Evolutionary conservation across 495 filamentous ascomycete genomes (phyloP).

Genomic region (Tuber calosporum): DNA sequence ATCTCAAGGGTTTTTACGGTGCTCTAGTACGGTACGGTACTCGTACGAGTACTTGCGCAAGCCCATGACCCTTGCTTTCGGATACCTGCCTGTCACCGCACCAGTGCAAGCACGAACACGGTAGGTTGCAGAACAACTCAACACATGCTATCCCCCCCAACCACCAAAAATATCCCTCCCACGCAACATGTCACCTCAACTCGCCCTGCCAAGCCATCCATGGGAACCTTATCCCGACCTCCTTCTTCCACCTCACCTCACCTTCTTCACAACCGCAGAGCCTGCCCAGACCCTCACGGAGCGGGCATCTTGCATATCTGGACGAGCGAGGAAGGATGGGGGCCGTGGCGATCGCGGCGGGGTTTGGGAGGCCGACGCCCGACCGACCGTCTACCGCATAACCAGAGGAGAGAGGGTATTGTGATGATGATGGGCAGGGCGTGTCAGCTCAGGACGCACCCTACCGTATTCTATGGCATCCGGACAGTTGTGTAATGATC

Average conservation of each 20-base stretch:
- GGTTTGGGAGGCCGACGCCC: neutral
- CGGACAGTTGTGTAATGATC: neutral
- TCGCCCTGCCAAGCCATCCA: neutral
- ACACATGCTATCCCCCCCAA: too few species aligned
- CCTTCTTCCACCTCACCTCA: neutral
- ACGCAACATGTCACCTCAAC: neutral
- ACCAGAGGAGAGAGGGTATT: neutral
- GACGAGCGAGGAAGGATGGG: neutral
- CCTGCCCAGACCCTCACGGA: neutral
- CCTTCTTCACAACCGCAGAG: neutral
- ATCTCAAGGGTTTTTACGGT: too few species aligned
- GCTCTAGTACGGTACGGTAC: too few species aligned
- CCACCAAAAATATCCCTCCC: neutral
- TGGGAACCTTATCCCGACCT: neutral
- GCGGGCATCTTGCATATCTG: neutral
- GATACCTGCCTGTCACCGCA: neutral
- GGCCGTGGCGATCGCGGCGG: neutral
- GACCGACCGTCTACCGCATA: neutral
- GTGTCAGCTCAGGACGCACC: neutral
- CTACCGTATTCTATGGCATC: neutral
- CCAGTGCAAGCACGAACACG: neutral
- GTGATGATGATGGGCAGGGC: neutral
- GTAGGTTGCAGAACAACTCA: too few species aligned
- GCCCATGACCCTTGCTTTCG: neutral
- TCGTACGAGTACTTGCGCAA: neutral